phyloP scores from a whole-genome alignment of 2,329 filamentous ascomycete genomes.

The Alternaria postmessia region DNA sequence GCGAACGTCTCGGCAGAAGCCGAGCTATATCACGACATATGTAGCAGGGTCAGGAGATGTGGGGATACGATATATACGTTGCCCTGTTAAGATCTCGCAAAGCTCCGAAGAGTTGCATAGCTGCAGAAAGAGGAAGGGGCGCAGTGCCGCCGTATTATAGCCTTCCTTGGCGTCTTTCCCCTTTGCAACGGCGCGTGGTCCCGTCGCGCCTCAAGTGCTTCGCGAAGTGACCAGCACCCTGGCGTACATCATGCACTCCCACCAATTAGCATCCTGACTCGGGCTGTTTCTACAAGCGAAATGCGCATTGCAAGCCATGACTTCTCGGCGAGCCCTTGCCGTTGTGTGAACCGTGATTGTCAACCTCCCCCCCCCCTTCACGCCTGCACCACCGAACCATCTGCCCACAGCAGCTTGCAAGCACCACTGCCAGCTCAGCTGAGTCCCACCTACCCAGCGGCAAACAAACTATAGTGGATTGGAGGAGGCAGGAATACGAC shows the following conservation, averaged over 20 bases:
- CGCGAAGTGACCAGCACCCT: neutral
- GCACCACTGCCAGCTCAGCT: slow-evolving; percentile 3
- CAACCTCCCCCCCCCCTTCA: neutral
- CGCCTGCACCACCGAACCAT: neutral
- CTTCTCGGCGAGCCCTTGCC: neutral
- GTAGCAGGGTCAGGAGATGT: neutral
- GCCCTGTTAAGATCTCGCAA: slow-evolving; percentile 4
- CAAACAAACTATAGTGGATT: neutral
- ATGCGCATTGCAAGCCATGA: neutral
- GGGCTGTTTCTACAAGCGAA: slow-evolving; percentile 1
- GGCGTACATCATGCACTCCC: slow-evolving; percentile 2
- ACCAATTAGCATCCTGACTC: slow-evolving; percentile 1
- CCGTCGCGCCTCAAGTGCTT: slow-evolving; percentile 1
- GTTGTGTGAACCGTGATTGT: neutral
- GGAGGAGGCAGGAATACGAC: neutral
- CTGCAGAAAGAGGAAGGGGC: neutral
- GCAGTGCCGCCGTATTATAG: slow-evolving; percentile 6
- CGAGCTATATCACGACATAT: neutral
- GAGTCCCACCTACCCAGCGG: neutral
- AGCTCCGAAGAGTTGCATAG: neutral
- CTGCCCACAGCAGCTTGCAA: neutral
- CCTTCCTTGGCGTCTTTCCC: slow-evolving; percentile 4
- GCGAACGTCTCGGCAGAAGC: neutral
- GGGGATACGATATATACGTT: neutral
- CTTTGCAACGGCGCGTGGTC: slow-evolving; percentile 3